A percentile compares a stretch with the other conserved stretches of the same genome.
Evolutionary conservation across 1,284 basidiomycete species (phyloP).

Genomic region (Trametes pubescens): DNA sequence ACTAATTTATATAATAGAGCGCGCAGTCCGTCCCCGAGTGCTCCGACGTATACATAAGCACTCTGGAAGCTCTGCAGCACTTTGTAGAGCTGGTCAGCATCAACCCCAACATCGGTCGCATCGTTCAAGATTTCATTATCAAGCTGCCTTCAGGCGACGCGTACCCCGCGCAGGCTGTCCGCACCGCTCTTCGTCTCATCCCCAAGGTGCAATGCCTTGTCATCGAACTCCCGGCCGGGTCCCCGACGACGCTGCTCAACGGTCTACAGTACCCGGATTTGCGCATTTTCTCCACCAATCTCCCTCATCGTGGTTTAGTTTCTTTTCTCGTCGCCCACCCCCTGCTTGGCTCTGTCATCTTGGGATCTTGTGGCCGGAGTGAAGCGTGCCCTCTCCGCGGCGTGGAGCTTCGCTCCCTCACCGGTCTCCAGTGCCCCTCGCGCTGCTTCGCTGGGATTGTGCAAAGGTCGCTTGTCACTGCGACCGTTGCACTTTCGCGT

Average conservation of each 20-base stretch:
- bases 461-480: background rate
- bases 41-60: background rate
- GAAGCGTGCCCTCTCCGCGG: background rate
- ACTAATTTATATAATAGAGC: too few species aligned
- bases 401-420: background rate
- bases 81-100: background rate
- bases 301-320: background rate
- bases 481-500: constrained; percentile 7
- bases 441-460: constrained; percentile 1
- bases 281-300: constrained; percentile 1
- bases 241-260: background rate
- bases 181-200: background rate
- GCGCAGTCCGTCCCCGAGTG: background rate
- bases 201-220: constrained; percentile 7
- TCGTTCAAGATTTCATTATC: constrained; percentile 6
- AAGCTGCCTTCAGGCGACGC: background rate
- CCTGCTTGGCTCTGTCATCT: background rate
- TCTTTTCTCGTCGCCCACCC: background rate
- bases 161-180: constrained; percentile 1
- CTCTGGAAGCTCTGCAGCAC: background rate
- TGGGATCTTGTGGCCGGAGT: background rate
- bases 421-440: background rate
- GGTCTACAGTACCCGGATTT: background rate
- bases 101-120: constrained; percentile 4
- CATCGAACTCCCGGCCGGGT: background rate